phyloP scores from a whole-genome alignment of 2,329 filamentous ascomycete species.

The Karstenula rhodostoma region DNA sequence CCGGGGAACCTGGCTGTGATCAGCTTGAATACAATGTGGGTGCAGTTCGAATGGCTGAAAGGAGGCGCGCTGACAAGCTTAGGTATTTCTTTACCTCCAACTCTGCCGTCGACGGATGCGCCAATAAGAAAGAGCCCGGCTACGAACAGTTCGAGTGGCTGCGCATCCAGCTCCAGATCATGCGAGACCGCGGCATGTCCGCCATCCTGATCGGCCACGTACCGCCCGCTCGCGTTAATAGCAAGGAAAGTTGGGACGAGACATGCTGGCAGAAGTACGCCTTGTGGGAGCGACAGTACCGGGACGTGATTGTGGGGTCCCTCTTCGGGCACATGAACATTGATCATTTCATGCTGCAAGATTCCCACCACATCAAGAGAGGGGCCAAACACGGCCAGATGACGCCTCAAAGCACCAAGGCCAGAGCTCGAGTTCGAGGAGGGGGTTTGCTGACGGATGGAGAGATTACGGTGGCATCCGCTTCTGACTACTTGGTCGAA shows the following conservation, averaged over 20 bases:
- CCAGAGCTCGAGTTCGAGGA: slow-evolving; percentile 54
- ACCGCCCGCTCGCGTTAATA: slow-evolving; percentile 83
- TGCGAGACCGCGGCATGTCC: slow-evolving; percentile 88
- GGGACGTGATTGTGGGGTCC: slow-evolving; percentile 82
- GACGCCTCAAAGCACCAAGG: slow-evolving; percentile 40
- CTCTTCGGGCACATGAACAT: slow-evolving; percentile 98
- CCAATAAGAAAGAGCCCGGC: slow-evolving; percentile 79
- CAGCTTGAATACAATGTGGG: slow-evolving; percentile 86
- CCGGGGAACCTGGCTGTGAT: slow-evolving; percentile 86
- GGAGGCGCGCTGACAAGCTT: slow-evolving; percentile 12
- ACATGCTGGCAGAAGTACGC: slow-evolving; percentile 98
- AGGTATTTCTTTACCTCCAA: slow-evolving; percentile 92
- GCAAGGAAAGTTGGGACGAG: slow-evolving; percentile 92
- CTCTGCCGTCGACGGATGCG: slow-evolving; percentile 90
- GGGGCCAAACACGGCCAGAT: slow-evolving; percentile 55
- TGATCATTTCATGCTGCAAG: slow-evolving; percentile 94
- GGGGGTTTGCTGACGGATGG: slow-evolving; percentile 45
- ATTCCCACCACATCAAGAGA: slow-evolving; percentile 78
- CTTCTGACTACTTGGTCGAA: slow-evolving; percentile 80
- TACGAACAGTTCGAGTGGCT: slow-evolving; percentile 98
- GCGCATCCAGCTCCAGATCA: slow-evolving; percentile 82
- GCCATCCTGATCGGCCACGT: slow-evolving; percentile 95
- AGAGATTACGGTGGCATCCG: slow-evolving; percentile 71
- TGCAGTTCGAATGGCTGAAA: neutral
- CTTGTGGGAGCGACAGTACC: slow-evolving; percentile 87